Conservation (phyloP, 345 rosid genomes). For the Eucalyptus erythrocorys region DNA sequence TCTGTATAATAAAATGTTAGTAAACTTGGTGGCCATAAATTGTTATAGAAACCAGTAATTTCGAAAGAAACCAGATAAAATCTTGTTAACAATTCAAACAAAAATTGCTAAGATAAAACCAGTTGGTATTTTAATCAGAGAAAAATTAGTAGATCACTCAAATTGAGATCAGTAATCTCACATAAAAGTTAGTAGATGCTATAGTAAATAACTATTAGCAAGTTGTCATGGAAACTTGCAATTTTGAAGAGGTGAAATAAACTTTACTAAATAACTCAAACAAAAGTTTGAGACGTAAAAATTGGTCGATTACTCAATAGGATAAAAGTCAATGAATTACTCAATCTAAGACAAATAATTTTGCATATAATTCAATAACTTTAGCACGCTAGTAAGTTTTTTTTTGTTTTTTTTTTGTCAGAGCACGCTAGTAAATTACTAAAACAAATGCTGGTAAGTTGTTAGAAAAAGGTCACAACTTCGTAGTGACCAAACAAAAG, state of each 20-base stretch:
- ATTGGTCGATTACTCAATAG: neutral
- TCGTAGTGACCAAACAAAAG: neutral
- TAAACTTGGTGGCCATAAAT: neutral
- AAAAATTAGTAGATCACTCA: neutral
- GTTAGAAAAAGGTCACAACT: neutral
- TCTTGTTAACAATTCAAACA: too few relatives aligned
- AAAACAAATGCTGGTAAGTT: neutral
- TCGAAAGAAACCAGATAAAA: neutral
- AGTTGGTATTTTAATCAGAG: accelerated
- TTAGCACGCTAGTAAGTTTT: neutral
- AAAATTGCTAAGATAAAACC: neutral
- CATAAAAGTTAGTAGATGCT: neutral
- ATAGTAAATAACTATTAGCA: neutral
- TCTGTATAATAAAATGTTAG: neutral
- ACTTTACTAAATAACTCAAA: accelerated
- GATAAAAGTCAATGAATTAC: neutral
- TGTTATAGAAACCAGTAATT: neutral
- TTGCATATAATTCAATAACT: neutral
- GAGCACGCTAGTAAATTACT: too few relatives aligned
- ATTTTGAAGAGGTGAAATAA: neutral
- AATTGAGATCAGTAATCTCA: neutral
- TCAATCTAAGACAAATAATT: neutral
- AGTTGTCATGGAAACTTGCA: neutral
- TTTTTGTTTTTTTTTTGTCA: too few relatives aligned
- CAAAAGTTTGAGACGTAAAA: neutral